Conservation (phyloP, 495 filamentous ascomycete species). For the Aspergillus nanangensis region DNA sequence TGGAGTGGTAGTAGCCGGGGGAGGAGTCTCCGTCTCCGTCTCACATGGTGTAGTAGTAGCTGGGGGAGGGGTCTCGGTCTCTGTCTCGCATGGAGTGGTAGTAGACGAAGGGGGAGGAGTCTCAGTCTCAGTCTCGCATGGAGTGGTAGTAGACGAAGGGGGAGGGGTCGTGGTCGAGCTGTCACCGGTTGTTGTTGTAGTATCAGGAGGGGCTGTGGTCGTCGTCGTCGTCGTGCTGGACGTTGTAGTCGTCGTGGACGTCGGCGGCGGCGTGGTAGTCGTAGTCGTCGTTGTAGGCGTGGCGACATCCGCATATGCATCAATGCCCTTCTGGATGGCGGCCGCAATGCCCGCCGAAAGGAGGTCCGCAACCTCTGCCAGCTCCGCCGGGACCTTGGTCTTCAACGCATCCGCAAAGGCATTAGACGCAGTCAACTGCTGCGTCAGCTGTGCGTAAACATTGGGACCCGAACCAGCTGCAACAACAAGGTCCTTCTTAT, state of each 20-base stretch:
- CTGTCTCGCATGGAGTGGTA: too few relatives aligned
- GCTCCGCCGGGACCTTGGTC: conserved; percentile 22
- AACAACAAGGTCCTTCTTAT: conserved; percentile 28
- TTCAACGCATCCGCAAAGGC: conserved; percentile 22
- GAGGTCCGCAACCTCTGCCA: conserved; percentile 13
- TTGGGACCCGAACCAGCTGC: conserved; percentile 19
- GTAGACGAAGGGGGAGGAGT: too few relatives aligned
- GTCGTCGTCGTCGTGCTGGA: conserved; percentile 2
- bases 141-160: too few relatives aligned
- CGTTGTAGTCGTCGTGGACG: background rate
- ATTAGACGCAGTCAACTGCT: conserved; percentile 22
- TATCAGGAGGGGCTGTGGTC: background rate
- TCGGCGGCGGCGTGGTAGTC: conserved; percentile 2
- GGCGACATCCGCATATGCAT: conserved; percentile 9
- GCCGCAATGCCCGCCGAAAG: conserved; percentile 23
- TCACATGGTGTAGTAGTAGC: background rate
- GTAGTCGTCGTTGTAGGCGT: conserved; percentile 1
- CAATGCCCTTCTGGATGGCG: conserved; percentile 21
- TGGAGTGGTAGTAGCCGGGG: too few relatives aligned
- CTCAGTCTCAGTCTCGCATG: background rate
- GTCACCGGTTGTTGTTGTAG: background rate
- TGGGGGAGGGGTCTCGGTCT: background rate
- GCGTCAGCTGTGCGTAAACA: conserved; percentile 15
- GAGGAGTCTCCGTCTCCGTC: background rate
- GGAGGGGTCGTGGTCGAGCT: conserved; percentile 1